Conservation (phyloP, 169 alveolate species). For the Plasmodium ovale region DNA sequence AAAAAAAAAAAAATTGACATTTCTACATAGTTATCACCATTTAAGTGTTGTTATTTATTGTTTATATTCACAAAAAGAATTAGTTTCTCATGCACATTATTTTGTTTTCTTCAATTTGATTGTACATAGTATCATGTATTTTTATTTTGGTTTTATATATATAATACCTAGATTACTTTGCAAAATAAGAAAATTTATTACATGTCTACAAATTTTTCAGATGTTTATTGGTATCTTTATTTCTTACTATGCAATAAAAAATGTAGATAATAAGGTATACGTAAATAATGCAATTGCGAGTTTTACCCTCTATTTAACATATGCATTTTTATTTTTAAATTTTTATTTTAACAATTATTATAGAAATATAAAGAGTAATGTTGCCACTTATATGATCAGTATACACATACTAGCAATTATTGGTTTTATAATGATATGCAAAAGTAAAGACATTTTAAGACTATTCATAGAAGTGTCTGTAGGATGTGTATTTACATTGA, state of each 20-base stretch:
- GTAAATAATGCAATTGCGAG: constrained; percentile 62
- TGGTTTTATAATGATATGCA: constrained; percentile 66
- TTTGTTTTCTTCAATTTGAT: constrained; percentile 81
- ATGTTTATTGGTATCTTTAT: constrained; percentile 71
- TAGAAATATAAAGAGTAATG: constrained; percentile 52
- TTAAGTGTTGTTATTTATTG: constrained; percentile 83
- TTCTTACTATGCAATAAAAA: constrained; percentile 45
- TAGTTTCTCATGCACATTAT: constrained; percentile 82
- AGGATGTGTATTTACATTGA: constrained; percentile 41
- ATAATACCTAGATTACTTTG: constrained; percentile 27
- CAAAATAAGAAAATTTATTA: constrained; percentile 26
- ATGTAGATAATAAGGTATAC: constrained; percentile 32
- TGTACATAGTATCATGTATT: constrained; percentile 84
- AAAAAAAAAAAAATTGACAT: constrained; percentile 80
- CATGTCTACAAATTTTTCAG: constrained; percentile 50
- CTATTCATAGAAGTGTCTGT: constrained; percentile 38
- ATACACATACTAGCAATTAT: constrained; percentile 42
- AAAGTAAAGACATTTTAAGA: constrained; percentile 45
- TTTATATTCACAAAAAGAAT: constrained; percentile 80
- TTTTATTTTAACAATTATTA: constrained; percentile 61
- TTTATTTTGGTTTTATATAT: constrained; percentile 79
- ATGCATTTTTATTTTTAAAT: constrained; percentile 67
- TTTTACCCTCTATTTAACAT: constrained; percentile 39
- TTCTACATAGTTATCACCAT: constrained; percentile 84
- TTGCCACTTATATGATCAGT: constrained; percentile 47